Conservation (phyloP, 2,329 filamentous ascomycete genomes). For the Botrytis pseudocinerea region DNA sequence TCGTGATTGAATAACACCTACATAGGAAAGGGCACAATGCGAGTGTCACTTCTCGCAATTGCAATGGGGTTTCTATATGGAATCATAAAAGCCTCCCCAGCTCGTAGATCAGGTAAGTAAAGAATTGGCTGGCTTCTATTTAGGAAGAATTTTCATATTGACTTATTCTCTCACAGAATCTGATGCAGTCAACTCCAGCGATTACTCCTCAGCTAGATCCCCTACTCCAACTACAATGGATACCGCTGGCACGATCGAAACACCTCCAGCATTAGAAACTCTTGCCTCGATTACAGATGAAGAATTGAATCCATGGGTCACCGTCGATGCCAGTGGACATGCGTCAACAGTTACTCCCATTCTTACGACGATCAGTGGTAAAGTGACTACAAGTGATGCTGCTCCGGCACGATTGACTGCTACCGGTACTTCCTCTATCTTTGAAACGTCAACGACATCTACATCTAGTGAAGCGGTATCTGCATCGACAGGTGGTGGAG, state of each 20-base stretch:
- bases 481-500: constrained; percentile 33
- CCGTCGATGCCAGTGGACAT: constrained; percentile 34
- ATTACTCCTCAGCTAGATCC: background rate
- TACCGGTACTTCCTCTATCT: constrained; percentile 25
- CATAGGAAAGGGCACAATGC: background rate
- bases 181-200: background rate
- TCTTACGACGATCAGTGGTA: constrained; percentile 33
- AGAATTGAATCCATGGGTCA: constrained; percentile 34
- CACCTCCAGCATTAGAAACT: background rate
- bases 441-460: constrained; percentile 22
- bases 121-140: no score
- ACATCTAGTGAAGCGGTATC: constrained; percentile 25
- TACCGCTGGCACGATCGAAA: background rate
- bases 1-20: background rate
- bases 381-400: constrained; percentile 33
- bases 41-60: constrained; percentile 1
- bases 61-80: constrained; percentile 4
- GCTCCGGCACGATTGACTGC: constrained; percentile 31
- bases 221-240: background rate
- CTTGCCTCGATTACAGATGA: constrained; percentile 15
- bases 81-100: background rate
- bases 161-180: constrained; percentile 9
- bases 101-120: background rate
- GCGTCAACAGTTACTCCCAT: constrained; percentile 36
- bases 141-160: background rate